Evolutionary conservation across 2,329 filamentous ascomycete species (phyloP), one percentile per base, ranked within the genome.

Genomic region (Phaeomoniella chlamydospora): DNA sequence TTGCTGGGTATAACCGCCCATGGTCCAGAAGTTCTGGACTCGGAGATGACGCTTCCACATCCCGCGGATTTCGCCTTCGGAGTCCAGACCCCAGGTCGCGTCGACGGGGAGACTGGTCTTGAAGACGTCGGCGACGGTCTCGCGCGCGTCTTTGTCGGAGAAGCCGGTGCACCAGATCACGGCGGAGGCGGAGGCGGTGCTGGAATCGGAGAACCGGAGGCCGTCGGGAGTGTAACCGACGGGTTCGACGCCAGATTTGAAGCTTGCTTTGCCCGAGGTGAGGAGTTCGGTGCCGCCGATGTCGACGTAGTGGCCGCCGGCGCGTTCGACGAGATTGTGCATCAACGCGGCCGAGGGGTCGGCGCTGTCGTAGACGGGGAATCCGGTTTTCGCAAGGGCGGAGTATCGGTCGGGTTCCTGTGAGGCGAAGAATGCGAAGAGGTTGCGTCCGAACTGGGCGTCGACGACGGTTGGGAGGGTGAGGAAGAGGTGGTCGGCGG

Each of bases 271-370:
- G n/a, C 62, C 59, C 4, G 59, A 50, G 6, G 57, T 48, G 29
- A 68, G n/a, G 34, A 60, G 51, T 17, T 51, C 49, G 1, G 53
- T 61, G 3, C 53, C 54, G 1, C 64, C 64, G 15, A 64, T 57
- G 37, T 68, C 63, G 33, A 67, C 56, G 41, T 66, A 67, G 43
- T 67, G 62, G 0, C 64, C 62, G 3, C 64, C 64, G 18, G 57
- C 51, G 2, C 60, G 55, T 33, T 62, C 55, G 38, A 51, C 57
- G 18, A 66, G 51, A 36, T 61, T 55, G 22, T 46, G 49, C 34
- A 52, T 49, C 15, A 58, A 44, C n/a, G n/a, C n/a, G n/a, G n/a
- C n/a, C n/a, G n/a, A n/a, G n/a, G n/a, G n/a, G 49, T 61, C 48
- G 37, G 47, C 47, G 47, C 53, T 44, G 36, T 59, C 41, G 36